These are phyloP conservation scores for Xylariales sp. DNA, from an alignment of 2,329 filamentous ascomycete species.

Conservation along the genomic window DNA sequence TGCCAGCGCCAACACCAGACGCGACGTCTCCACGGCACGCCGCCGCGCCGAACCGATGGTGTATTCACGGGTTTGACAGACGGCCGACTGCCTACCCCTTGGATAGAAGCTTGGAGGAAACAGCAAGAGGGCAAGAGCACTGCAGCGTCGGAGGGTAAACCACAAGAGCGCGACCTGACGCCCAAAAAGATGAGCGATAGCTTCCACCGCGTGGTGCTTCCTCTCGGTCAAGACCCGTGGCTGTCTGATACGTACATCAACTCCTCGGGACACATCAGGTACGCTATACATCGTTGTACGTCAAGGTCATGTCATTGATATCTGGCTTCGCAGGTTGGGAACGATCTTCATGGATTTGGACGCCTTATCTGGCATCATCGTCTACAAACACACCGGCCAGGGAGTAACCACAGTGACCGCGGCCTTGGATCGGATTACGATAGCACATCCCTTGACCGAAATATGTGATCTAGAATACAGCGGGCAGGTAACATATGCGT, in stretches of 20 bases:
- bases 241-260: slow-evolving; percentile 75
- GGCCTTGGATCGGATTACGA: slow-evolving; percentile 44
- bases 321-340: slow-evolving; percentile 60
- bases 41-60: slow-evolving; percentile 27
- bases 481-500: slow-evolving; percentile 59
- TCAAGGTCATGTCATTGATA: too few species aligned
- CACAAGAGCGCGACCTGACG: slow-evolving; percentile 48
- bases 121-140: slow-evolving; percentile 39
- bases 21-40: slow-evolving; percentile 20
- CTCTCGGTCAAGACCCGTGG: slow-evolving; percentile 70
- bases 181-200: slow-evolving; percentile 69
- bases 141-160: slow-evolving; percentile 17
- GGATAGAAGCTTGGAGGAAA: slow-evolving; percentile 62
- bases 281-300: slow-evolving; percentile 20
- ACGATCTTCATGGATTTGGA: slow-evolving; percentile 78
- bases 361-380: slow-evolving; percentile 70
- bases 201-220: slow-evolving; percentile 64
- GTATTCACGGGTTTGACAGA: slow-evolving; percentile 33
- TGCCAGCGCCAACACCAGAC: slow-evolving; percentile 2
- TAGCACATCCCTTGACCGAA: slow-evolving; percentile 67
- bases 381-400: slow-evolving; percentile 63
- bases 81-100: slow-evolving; percentile 45
- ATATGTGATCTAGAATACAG: slow-evolving; percentile 76
- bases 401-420: slow-evolving; percentile 46
- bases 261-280: slow-evolving; percentile 67